Conservation (phyloP, 495 filamentous ascomycete species). For the Penicillium bovifimosum region DNA sequence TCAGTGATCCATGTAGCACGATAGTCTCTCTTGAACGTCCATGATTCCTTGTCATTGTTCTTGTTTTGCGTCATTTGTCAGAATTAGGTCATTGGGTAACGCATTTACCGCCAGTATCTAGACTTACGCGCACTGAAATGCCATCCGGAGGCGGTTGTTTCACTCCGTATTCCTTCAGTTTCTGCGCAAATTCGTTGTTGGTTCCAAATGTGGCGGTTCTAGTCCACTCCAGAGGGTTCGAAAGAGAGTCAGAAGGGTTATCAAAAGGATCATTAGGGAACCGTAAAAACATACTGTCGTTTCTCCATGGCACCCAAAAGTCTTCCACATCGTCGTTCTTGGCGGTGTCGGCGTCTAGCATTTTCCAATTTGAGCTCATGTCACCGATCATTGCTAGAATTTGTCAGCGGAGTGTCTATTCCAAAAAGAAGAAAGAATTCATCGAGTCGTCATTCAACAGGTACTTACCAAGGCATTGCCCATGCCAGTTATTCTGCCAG, state of each 20-base stretch:
- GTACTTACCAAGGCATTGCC: too few species aligned
- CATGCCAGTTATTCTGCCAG: too few species aligned
- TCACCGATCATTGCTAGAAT: slow-evolving; percentile 10
- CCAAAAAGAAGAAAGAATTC: too few species aligned
- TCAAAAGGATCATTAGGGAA: neutral
- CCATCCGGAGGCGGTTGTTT: slow-evolving; percentile 13
- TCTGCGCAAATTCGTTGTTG: slow-evolving; percentile 4
- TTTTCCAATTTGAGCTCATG: slow-evolving; percentile 11
- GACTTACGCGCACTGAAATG: neutral
- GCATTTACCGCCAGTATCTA: neutral
- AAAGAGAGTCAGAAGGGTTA: slow-evolving; percentile 1
- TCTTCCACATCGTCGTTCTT: slow-evolving; percentile 3
- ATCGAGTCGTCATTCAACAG: too few species aligned
- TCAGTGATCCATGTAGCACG: slow-evolving; percentile 6
- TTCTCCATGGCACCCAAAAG: slow-evolving; percentile 9
- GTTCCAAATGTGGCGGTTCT: slow-evolving; percentile 3
- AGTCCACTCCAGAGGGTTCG: slow-evolving; percentile 3
- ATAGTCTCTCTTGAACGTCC: slow-evolving; percentile 14
- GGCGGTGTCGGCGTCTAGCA: slow-evolving; percentile 8
- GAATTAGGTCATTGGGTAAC: neutral
- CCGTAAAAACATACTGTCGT: slow-evolving; percentile 3
- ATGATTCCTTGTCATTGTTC: slow-evolving; percentile 9
- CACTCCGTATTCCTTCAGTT: slow-evolving; percentile 4
- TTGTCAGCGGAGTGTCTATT: slow-evolving; percentile 8
- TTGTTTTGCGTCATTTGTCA: slow-evolving; percentile 1